Evolutionary conservation across 2,329 filamentous ascomycete species (phyloP), one percentile per base, ranked within the genome.

Genomic region (Ophiostoma angusticollis): DNA sequence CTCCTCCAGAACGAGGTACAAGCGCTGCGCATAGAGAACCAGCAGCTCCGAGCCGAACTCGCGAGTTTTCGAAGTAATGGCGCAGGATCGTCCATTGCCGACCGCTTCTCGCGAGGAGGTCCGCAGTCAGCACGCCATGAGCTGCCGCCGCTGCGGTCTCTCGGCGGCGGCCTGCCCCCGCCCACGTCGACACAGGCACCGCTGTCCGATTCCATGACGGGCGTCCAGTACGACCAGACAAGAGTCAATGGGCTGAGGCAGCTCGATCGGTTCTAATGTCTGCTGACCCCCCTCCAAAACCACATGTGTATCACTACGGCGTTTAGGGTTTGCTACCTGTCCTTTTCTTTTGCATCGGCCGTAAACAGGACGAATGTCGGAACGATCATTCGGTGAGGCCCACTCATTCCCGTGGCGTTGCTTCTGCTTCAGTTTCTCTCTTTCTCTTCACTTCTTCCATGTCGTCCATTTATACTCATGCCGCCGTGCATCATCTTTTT

Each of bases 141-240:
- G 48, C 58, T 78, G 22, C 74, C 74, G 11, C 74, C 74, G 2
- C 59, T 78, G 25, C 63, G 73, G 9, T 64, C 67, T 13, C 55
- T 75, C 13, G 67, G 63, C 48, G 60, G 59, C 36, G 58, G 56
- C 40, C 52, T 67, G 8, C 51, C 59, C 5, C 39, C 45, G 7
- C 31, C 43, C 4, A 35, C 37, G 9, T 55, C 11, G 37, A 42
- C 36, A 5, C 35, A 40, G 19, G 32, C 38, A 9, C 45, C 32
- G 14, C 28, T 28, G 0, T 68, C 74, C 1, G 74, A 79, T 17
- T 71, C 72, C 1, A 80, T 80, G 75, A 76, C 72, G 2, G 75
- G 75, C 2, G 72, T 80, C 6, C 74, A 78, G 50, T 80, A 79
- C 37, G 72, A 75, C 21, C 57, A 59, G 6, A 59, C 67, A 3